These are phyloP conservation scores for Cercophora newfieldiana DNA, from an alignment of 495 filamentous ascomycete genomes.

Conservation along the genomic window DNA sequence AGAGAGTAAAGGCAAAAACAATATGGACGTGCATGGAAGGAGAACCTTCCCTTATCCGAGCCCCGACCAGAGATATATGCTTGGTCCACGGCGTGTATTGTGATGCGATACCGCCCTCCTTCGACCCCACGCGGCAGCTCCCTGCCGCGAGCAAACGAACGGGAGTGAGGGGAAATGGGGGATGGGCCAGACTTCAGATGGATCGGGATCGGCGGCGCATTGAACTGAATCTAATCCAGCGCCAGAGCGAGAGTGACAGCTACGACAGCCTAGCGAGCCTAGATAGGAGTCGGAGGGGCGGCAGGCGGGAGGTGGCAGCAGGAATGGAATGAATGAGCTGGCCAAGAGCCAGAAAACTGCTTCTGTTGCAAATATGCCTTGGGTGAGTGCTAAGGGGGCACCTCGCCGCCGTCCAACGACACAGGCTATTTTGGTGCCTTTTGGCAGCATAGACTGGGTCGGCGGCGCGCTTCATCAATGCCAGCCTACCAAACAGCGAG, in stretches of 20 bases:
- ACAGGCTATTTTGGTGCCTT: constrained; percentile 15
- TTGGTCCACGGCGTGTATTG: background rate
- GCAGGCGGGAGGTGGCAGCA: background rate
- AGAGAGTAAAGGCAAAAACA: background rate
- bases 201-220: constrained; percentile 16
- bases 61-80: background rate
- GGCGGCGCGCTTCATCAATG: constrained; percentile 6
- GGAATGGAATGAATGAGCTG: constrained; percentile 9
- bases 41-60: background rate
- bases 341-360: constrained; percentile 6
- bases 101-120: background rate
- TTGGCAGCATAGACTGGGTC: background rate
- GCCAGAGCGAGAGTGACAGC: constrained; percentile 1
- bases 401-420: constrained; percentile 1
- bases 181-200: constrained; percentile 2
- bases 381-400: background rate
- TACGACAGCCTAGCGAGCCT: too few relatives aligned
- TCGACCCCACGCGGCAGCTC: background rate
- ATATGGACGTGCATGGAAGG: background rate
- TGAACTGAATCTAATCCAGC: constrained; percentile 13
- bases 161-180: background rate
- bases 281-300: too few relatives aligned
- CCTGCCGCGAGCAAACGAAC: background rate
- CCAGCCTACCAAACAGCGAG: background rate
- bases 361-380: constrained; percentile 14